Conservation (phyloP, 1,139 yeast genomes). For the Taiozyma sp. region DNA sequence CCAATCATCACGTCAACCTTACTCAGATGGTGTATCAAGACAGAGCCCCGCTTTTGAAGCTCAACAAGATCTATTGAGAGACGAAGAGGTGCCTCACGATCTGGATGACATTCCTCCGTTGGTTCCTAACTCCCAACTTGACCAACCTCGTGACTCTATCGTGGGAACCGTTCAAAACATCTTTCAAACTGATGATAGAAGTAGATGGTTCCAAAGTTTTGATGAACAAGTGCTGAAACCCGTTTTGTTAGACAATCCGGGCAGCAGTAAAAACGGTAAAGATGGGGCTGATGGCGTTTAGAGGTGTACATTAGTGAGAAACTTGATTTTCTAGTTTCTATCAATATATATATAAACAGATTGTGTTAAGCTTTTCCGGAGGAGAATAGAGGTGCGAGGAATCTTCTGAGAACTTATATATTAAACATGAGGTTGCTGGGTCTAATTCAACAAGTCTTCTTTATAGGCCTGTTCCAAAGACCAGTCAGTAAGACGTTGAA, state of each 20-base stretch:
- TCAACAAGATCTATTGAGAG: slow-evolving; percentile 20
- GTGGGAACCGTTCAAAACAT: slow-evolving; percentile 22
- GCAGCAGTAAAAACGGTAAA: slow-evolving; percentile 9
- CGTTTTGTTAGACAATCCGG: slow-evolving; percentile 62
- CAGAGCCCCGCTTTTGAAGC: slow-evolving; percentile 15
- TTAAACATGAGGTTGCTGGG: not conserved
- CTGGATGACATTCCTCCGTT: slow-evolving; percentile 24
- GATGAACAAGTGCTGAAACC: slow-evolving; percentile 97
- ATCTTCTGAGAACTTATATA: not conserved
- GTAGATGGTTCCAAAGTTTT: slow-evolving; percentile 88
- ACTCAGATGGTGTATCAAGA: slow-evolving; percentile 22
- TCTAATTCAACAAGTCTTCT: slow-evolving; percentile 12
- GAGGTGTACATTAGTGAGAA: not conserved
- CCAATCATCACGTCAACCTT: slow-evolving; percentile 11
- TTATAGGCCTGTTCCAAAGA: slow-evolving; percentile 58
- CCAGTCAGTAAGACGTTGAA: slow-evolving; percentile 65
- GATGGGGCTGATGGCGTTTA: slow-evolving; percentile 7
- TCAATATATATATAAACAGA: not conserved
- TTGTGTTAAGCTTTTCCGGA: not conserved
- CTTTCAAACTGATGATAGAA: slow-evolving; percentile 28
- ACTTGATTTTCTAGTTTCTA: not conserved
- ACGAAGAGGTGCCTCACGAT: slow-evolving; percentile 22
- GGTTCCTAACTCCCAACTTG: slow-evolving; percentile 9
- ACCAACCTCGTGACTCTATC: slow-evolving; percentile 6
- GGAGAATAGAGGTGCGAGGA: not conserved